Percentiles rank a stretch among this genome's conserved stretches.
phyloP scores from a whole-genome alignment of 768 basidiomycete genomes.

The Coprinopsis strossmayeri region DNA sequence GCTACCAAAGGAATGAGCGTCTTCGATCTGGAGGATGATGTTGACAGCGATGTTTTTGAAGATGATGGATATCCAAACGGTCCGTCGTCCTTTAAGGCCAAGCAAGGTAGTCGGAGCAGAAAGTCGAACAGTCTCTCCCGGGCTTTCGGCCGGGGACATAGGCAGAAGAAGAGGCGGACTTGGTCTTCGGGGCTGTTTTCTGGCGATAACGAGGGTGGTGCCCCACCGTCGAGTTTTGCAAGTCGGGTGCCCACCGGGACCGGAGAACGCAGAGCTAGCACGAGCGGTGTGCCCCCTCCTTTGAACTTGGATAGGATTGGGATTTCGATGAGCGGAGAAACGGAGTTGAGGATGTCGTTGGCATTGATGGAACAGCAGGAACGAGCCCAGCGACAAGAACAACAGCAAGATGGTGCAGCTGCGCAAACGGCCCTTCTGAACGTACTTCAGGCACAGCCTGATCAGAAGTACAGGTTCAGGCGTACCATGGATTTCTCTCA shows the following conservation, averaged over 20 bases:
- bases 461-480: neutral
- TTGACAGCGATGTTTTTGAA: neutral
- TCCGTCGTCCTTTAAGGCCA: neutral
- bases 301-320: conserved; percentile 4
- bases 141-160: conserved; percentile 1
- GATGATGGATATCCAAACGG: neutral
- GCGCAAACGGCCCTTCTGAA: neutral
- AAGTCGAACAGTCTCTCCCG: conserved; percentile 8
- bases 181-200: conserved; percentile 7
- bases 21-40: conserved; percentile 3
- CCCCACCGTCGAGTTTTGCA: neutral
- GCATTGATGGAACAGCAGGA: conserved; percentile 20
- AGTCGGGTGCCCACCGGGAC: neutral
- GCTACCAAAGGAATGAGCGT: conserved; percentile 3
- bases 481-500: neutral
- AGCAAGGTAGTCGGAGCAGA: neutral
- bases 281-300: neutral
- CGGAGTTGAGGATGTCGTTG: conserved; percentile 50
- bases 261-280: neutral
- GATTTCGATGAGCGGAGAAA: conserved; percentile 52
- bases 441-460: neutral
- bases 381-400: neutral
- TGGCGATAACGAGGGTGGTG: neutral
- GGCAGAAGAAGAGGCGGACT: conserved; percentile 6
- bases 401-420: neutral